Conservation (phyloP, 306 rosid genomes). For the Cucurbita pepo region DNA sequence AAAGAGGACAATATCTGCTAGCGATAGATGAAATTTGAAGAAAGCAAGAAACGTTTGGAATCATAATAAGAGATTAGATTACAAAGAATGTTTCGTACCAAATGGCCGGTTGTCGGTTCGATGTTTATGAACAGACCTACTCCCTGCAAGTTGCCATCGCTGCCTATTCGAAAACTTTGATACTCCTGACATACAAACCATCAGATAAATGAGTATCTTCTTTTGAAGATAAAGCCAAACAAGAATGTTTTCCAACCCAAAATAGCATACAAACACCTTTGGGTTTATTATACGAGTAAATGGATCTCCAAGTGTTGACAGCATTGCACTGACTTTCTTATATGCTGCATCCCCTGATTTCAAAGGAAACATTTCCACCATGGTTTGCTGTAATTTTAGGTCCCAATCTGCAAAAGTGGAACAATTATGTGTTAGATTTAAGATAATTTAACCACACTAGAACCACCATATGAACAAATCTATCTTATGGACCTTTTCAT, state of each 20-base stretch:
- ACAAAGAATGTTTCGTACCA: slow-evolving; percentile 40
- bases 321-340: slow-evolving; percentile 84
- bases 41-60: neutral
- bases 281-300: slow-evolving; percentile 90
- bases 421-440: neutral
- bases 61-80: neutral
- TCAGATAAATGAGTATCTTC: slow-evolving; percentile 3
- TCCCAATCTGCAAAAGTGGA: slow-evolving; percentile 64
- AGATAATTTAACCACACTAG: neutral
- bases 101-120: slow-evolving; percentile 74
- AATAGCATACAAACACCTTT: slow-evolving; percentile 30
- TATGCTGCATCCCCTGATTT: slow-evolving; percentile 82
- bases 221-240: neutral
- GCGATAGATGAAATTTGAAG: neutral
- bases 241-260: neutral
- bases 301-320: slow-evolving; percentile 95
- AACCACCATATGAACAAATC: no score
- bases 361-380: slow-evolving; percentile 96
- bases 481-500: no score
- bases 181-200: slow-evolving; percentile 47
- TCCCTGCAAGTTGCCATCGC: slow-evolving; percentile 83
- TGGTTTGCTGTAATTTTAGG: slow-evolving; percentile 79
- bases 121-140: slow-evolving; percentile 78
- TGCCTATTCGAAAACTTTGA: slow-evolving; percentile 82
- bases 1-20: neutral